phyloP scores from a whole-genome alignment of 768 basidiomycete species.

The Lactarius quietus region DNA sequence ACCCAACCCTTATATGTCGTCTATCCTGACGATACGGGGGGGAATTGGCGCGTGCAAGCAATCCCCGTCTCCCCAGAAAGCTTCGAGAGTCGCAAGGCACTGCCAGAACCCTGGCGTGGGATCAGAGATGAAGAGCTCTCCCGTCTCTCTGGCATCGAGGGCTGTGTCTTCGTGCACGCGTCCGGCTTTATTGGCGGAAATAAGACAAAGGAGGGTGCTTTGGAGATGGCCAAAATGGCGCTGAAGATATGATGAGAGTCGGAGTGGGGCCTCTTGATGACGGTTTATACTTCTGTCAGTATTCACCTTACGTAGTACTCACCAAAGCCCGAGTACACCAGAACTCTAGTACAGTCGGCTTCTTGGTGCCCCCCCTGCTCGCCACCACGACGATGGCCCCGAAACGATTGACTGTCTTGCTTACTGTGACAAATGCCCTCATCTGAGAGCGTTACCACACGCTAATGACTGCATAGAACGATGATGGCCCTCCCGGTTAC shows the following conservation, averaged over 20 bases:
- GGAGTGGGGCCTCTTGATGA: not conserved
- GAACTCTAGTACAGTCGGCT: not conserved
- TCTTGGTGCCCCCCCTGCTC: not conserved
- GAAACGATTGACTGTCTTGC: constrained; percentile 36
- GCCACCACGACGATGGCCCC: constrained; percentile 26
- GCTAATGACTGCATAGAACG: constrained; percentile 52
- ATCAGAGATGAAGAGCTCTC: constrained; percentile 81
- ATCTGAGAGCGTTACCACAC: not conserved
- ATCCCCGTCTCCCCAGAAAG: constrained; percentile 78
- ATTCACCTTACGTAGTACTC: not conserved
- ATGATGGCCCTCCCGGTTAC: constrained; percentile 73
- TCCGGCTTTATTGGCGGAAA: constrained; percentile 97
- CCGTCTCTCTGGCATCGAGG: constrained; percentile 67
- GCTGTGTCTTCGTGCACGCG: constrained; percentile 90
- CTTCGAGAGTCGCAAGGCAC: constrained; percentile 86
- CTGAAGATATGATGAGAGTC: constrained; percentile 35
- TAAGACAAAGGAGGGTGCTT: constrained; percentile 83
- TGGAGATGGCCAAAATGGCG: constrained; percentile 72
- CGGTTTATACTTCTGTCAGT: not conserved
- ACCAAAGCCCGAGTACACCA: not conserved
- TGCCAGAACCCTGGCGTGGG: constrained; percentile 94
- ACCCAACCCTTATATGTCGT: constrained; percentile 76
- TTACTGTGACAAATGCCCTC: constrained; percentile 36
- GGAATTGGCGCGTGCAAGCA: constrained; percentile 90
- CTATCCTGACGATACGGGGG: constrained; percentile 78